phyloP scores from a whole-genome alignment of 768 basidiomycete species.

The Amanita exitialis region DNA sequence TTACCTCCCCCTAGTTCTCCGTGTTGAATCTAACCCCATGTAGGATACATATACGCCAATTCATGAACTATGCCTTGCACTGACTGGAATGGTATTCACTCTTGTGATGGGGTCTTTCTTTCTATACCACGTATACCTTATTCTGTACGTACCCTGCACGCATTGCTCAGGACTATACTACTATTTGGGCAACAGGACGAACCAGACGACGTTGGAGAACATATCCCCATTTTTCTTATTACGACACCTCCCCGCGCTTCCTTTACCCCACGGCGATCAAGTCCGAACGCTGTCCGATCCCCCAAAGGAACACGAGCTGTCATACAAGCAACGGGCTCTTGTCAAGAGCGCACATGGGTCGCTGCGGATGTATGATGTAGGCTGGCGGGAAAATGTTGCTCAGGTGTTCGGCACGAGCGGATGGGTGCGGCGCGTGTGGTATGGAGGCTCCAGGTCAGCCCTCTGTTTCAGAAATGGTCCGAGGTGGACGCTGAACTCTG shows the following conservation, averaged over 20 bases:
- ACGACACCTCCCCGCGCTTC: slow-evolving; percentile 57
- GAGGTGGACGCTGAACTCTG: background rate
- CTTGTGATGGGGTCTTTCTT: slow-evolving; percentile 71
- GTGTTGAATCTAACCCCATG: background rate
- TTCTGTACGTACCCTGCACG: slow-evolving; percentile 37
- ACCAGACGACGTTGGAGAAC: slow-evolving; percentile 79
- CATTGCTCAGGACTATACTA: no score
- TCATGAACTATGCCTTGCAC: slow-evolving; percentile 59
- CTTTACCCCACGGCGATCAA: slow-evolving; percentile 24
- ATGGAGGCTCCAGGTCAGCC: slow-evolving; percentile 57
- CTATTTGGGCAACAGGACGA: slow-evolving; percentile 38
- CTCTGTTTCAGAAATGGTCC: background rate
- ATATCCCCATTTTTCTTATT: slow-evolving; percentile 69
- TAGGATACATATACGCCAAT: slow-evolving; percentile 60
- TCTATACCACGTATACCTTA: slow-evolving; percentile 67
- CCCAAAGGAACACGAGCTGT: slow-evolving; percentile 64
- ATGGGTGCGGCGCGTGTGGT: slow-evolving; percentile 42
- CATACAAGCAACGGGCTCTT: slow-evolving; percentile 49
- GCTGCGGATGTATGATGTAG: slow-evolving; percentile 62
- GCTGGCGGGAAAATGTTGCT: slow-evolving; percentile 60
- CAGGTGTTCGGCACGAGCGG: slow-evolving; percentile 55
- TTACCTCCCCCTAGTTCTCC: slow-evolving; percentile 1
- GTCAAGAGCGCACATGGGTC: slow-evolving; percentile 54
- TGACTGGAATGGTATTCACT: slow-evolving; percentile 46
- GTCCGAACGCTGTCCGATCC: slow-evolving; percentile 44